phyloP scores from a whole-genome alignment of 441 rosid genomes.

The Jatropha podagrica region DNA sequence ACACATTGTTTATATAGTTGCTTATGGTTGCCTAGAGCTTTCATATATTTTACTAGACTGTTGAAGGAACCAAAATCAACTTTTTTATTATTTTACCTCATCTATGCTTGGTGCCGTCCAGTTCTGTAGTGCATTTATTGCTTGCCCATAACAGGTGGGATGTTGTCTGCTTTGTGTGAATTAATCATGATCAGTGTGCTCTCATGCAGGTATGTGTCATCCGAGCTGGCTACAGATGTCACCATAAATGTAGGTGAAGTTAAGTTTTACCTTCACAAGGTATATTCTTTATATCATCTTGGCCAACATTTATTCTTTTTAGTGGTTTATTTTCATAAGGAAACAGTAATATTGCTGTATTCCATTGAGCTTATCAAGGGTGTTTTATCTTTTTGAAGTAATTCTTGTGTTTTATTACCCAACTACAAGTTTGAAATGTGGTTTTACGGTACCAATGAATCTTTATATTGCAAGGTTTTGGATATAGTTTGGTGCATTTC shows the following conservation, averaged over 20 bases:
- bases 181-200: conserved; percentile 26
- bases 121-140: neutral
- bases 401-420: neutral
- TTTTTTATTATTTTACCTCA: neutral
- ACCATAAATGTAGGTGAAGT: conserved; percentile 68
- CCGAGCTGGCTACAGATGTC: conserved; percentile 82
- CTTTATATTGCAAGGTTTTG: neutral
- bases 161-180: conserved; percentile 17
- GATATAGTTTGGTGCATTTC: neutral
- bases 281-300: conserved; percentile 21
- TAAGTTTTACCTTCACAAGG: conserved; percentile 92
- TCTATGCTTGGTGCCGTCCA: neutral
- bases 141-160: conserved; percentile 7
- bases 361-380: neutral
- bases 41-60: neutral
- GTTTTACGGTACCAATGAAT: no score
- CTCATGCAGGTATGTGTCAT: conserved; percentile 60
- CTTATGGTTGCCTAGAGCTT: neutral
- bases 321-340: neutral
- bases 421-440: no score
- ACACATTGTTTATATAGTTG: neutral
- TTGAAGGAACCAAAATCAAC: conserved; percentile 2
- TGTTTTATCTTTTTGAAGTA: neutral
- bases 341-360: neutral
- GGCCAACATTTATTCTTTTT: neutral